These are phyloP conservation scores for Diplocarpon rosae DNA, from an alignment of 2,329 filamentous ascomycete species.

Conservation along the genomic window DNA sequence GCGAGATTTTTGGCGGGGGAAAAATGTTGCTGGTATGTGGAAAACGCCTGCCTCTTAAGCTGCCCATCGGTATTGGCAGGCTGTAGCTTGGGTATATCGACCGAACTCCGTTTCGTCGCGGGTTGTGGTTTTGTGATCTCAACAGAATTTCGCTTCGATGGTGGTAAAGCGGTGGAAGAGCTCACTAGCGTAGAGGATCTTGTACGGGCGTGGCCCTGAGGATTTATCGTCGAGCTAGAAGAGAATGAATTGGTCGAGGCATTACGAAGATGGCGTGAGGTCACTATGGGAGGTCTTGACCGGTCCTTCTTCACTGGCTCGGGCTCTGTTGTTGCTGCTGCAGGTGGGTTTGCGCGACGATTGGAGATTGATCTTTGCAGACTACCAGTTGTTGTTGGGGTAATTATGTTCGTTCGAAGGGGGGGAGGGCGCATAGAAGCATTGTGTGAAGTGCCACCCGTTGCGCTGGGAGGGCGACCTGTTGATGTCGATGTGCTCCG, in stretches of 20 bases:
- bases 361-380: constrained; percentile 19
- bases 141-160: constrained; percentile 9
- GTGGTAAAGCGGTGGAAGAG: constrained; percentile 13
- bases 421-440: constrained; percentile 20
- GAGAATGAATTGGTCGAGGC: constrained; percentile 16
- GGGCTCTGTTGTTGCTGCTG: constrained; percentile 9
- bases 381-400: constrained; percentile 11
- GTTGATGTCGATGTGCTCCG: constrained; percentile 17
- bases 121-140: constrained; percentile 7
- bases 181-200: constrained; percentile 20
- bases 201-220: constrained; percentile 19
- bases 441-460: constrained; percentile 15
- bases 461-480: constrained; percentile 17
- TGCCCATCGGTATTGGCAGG: constrained; percentile 12
- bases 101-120: constrained; percentile 5
- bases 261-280: constrained; percentile 22
- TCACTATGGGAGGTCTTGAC: constrained; percentile 19
- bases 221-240: constrained; percentile 3
- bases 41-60: constrained; percentile 33
- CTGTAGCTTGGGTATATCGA: constrained; percentile 10
- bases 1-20: constrained; percentile 50
- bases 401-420: constrained; percentile 14
- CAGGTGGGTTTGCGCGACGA: constrained; percentile 7
- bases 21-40: constrained; percentile 55
- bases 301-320: constrained; percentile 23